These are phyloP conservation scores for Capsicum baccatum DNA, from an alignment of 257 asterid species.

Conservation along the genomic window DNA sequence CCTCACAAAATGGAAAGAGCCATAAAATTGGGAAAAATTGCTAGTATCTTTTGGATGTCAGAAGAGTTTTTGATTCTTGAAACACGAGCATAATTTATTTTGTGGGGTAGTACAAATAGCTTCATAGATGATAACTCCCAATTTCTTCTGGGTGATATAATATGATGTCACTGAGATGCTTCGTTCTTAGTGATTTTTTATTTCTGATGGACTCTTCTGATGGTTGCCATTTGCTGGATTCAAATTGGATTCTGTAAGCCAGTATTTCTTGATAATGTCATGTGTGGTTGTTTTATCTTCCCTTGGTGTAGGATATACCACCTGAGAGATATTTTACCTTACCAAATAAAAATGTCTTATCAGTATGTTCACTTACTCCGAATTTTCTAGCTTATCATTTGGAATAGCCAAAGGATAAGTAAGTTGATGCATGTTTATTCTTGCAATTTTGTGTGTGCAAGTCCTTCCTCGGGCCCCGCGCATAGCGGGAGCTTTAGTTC, in stretches of 20 bases:
- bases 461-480: background rate
- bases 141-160: background rate
- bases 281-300: background rate
- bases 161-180: background rate
- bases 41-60: background rate
- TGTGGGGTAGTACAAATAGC: background rate
- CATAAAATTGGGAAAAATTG: background rate
- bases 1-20: background rate
- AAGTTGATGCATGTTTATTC: background rate
- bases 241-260: background rate
- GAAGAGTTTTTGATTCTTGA: background rate
- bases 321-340: background rate
- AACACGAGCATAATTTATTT: background rate
- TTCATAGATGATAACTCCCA: background rate
- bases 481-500: too few relatives aligned
- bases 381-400: background rate
- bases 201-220: background rate
- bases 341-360: background rate
- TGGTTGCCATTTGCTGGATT: background rate
- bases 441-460: constrained; percentile 14
- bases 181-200: background rate
- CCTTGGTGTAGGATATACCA: background rate
- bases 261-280: background rate
- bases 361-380: background rate
- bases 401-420: background rate